Evolutionary conservation across 139 green algal genomes (phyloP).

Genomic region (Closterium sp.): DNA sequence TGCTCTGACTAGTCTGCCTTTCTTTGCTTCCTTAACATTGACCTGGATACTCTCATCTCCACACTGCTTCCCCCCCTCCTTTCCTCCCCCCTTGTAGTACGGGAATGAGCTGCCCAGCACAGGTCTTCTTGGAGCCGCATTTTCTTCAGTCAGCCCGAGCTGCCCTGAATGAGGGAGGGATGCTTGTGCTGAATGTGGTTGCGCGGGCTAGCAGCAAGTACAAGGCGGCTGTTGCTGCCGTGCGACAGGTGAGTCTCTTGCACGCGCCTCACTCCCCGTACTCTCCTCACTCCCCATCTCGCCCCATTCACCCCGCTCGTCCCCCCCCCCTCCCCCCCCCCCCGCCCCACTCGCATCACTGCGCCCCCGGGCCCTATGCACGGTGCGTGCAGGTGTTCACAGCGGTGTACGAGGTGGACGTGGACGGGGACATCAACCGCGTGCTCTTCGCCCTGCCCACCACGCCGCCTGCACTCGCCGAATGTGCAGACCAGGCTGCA

Average conservation of each 20-base stretch:
- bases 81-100: background rate
- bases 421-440: slow-evolving; percentile 61
- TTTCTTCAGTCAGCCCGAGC: slow-evolving; percentile 45
- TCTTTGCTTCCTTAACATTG: too few relatives aligned
- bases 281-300: background rate
- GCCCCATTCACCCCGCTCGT: background rate
- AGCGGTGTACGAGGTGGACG: slow-evolving; percentile 54
- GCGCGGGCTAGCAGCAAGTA: slow-evolving; percentile 18
- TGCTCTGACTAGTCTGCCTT: too few relatives aligned
- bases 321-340: background rate
- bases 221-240: slow-evolving; percentile 9
- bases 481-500: background rate
- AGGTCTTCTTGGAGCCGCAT: slow-evolving; percentile 48
- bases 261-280: too few relatives aligned
- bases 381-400: slow-evolving; percentile 36
- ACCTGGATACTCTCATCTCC: background rate
- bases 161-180: slow-evolving; percentile 8
- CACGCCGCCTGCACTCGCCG: background rate
- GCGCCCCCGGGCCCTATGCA: too few relatives aligned
- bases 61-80: background rate
- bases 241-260: background rate
- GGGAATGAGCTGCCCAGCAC: slow-evolving; percentile 59
- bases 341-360: background rate
- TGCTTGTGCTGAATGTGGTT: slow-evolving; percentile 42
- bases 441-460: slow-evolving; percentile 57